These are phyloP conservation scores for Clarireedia monteithiana DNA, from an alignment of 2,329 filamentous ascomycete genomes.

Conservation along the genomic window DNA sequence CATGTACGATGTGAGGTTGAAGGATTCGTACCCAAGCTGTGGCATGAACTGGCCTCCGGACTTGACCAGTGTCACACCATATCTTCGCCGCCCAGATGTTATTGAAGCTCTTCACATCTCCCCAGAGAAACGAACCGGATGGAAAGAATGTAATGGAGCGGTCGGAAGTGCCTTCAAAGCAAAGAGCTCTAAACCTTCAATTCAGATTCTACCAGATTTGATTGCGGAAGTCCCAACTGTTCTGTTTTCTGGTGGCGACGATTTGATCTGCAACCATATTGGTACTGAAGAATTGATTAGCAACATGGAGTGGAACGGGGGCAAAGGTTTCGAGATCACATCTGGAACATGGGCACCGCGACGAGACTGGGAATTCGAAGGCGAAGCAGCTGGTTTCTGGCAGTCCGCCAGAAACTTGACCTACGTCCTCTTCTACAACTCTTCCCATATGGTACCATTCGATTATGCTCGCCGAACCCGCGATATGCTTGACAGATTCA, in stretches of 20 bases:
- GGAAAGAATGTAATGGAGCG: slow-evolving; percentile 80
- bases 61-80: slow-evolving; percentile 67
- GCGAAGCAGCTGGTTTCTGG: slow-evolving; percentile 80
- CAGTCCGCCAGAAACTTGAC: slow-evolving; percentile 92
- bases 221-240: slow-evolving; percentile 71
- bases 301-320: slow-evolving; percentile 86
- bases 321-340: slow-evolving; percentile 80
- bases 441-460: slow-evolving; percentile 97
- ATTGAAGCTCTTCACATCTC: slow-evolving; percentile 74
- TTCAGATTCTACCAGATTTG: slow-evolving; percentile 69
- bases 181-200: slow-evolving; percentile 62
- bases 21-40: slow-evolving; percentile 72
- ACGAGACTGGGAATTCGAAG: slow-evolving; percentile 89
- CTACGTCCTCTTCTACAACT: slow-evolving; percentile 91
- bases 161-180: slow-evolving; percentile 68
- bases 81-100: slow-evolving; percentile 78
- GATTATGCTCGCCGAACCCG: slow-evolving; percentile 79
- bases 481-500: slow-evolving; percentile 97
- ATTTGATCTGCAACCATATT: slow-evolving; percentile 94
- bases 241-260: slow-evolving; percentile 87
- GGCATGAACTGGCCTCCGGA: slow-evolving; percentile 99
- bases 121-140: slow-evolving; percentile 73
- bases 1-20: slow-evolving; percentile 93
- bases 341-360: slow-evolving; percentile 88
- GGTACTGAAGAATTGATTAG: slow-evolving; percentile 88